phyloP scores from a whole-genome alignment of 2,329 filamentous ascomycete species.

The Lasiodiplodia sp. region DNA sequence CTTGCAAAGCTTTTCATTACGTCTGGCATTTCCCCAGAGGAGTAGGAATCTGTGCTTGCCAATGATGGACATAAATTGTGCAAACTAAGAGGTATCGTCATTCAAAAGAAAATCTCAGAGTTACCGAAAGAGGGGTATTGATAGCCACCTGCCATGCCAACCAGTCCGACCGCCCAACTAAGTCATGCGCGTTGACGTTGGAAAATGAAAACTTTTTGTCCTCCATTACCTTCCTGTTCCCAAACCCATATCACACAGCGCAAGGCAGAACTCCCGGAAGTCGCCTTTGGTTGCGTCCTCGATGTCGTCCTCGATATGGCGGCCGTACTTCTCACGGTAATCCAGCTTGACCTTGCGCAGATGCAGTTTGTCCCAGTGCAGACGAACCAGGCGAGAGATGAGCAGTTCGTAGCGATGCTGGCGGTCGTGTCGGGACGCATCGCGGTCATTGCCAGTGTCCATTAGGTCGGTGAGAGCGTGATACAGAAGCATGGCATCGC shows the following conservation, averaged over 20 bases:
- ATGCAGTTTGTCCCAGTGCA: constrained; percentile 91
- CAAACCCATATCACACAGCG: constrained; percentile 55
- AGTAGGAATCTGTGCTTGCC: not conserved
- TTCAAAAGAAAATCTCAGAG: constrained; percentile 18
- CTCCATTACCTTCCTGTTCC: constrained; percentile 9
- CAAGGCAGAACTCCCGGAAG: constrained; percentile 78
- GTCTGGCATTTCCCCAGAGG: not conserved
- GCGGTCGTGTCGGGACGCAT: constrained; percentile 36
- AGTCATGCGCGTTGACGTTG: not conserved
- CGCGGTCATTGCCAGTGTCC: constrained; percentile 41
- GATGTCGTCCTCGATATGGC: constrained; percentile 78
- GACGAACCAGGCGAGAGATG: constrained; percentile 83
- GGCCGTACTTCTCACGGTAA: constrained; percentile 78
- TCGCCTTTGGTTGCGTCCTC: constrained; percentile 77
- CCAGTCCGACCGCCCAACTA: not conserved
- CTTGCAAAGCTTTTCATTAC: constrained; percentile 7
- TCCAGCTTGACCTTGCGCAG: constrained; percentile 80
- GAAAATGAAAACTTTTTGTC: constrained; percentile 11
- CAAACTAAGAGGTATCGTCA: constrained; percentile 18
- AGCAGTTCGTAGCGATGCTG: constrained; percentile 81
- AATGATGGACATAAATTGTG: not conserved
- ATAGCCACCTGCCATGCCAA: constrained; percentile 15
- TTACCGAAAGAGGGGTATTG: constrained; percentile 28
- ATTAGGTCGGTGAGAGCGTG: constrained; percentile 76
- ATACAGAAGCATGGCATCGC: constrained; percentile 88